Evolutionary conservation across 169 alveolate genomes (phyloP), one percentile per base, ranked within the genome.

Genomic region (Toxoplasma gondii): DNA sequence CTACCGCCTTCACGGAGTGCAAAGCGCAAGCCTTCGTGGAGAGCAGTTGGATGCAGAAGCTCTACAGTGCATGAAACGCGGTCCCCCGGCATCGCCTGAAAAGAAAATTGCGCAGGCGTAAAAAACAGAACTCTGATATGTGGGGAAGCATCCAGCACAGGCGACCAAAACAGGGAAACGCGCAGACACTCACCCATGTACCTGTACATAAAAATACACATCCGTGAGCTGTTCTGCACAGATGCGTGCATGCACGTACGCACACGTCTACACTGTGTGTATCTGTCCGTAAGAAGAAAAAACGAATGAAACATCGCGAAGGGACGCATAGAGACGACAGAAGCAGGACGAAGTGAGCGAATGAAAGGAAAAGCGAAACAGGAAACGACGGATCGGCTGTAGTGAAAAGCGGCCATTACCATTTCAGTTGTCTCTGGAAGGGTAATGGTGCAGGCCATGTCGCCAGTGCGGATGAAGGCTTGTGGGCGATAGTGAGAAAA

Each of bases 1-100:
- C 95, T 97, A 12, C 99, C 99, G 9, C 99, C 99, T 92, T 98
- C 99, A 69, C 99, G 94, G n/a, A 98, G 94, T 7, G 99, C 99
- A 88, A 98, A 98, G 81, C 99, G 98, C 58, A 97, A 95, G 19
- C 99, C 97, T 67, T 78, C 91, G 64, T 96, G 96, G 36, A 98
- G 88, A 5, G 99, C 98, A 90, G 97, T 93, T 19, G 98, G 98
- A 24, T 96, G 94, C 92, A 96, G 91, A 58, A 98, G 97, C 92
- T 98, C 97, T 91, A 98, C 96, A 16, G 93, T 93, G 90, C 98
- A 95, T 29, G 94, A 86, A n/a, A 98, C 94, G 82, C 93, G 88
- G 86, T 94, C 96, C 29, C 96, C 96, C 4, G 96, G 96, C 93
- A 91, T 94, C 0, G 96, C 96, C 96, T 94, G 92, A 29, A 38